A percentile compares a stretch with the other conserved stretches of the same genome.
phyloP scores from a whole-genome alignment of 495 filamentous ascomycete genomes.

The Sordaria brevicollis region DNA sequence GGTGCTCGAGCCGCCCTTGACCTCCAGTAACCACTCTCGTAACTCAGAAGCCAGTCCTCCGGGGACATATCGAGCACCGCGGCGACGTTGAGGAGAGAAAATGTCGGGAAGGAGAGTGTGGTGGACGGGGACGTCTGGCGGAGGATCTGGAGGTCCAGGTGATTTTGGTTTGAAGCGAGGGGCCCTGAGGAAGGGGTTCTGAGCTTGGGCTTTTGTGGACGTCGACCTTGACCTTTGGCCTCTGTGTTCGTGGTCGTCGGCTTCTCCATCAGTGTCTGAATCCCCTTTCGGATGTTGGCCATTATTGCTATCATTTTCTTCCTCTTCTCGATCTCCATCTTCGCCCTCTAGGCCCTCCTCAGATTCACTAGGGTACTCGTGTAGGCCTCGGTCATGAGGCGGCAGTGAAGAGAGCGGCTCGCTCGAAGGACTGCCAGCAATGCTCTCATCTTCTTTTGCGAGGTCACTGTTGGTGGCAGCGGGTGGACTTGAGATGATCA shows the following conservation, averaged over 20 bases:
- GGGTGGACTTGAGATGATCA: not conserved
- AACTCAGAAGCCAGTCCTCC: slow-evolving; percentile 35
- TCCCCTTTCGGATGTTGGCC: not conserved
- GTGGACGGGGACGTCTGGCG: not conserved
- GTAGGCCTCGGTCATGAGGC: not conserved
- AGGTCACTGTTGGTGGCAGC: not conserved
- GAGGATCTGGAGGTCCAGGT: slow-evolving; percentile 12
- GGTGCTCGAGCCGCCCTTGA: slow-evolving; percentile 20
- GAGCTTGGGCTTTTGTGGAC: not conserved
- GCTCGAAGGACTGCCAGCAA: not conserved
- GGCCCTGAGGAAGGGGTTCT: slow-evolving; percentile 24
- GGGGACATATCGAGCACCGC: slow-evolving; percentile 21
- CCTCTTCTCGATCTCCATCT: not conserved
- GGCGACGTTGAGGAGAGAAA: slow-evolving; percentile 33
- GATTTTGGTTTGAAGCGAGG: slow-evolving; percentile 34
- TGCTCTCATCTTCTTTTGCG: not conserved
- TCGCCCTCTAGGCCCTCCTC: not conserved
- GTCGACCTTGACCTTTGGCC: not conserved
- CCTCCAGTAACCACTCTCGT: slow-evolving; percentile 36
- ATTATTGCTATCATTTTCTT: not conserved
- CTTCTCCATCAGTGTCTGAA: slow-evolving; percentile 6
- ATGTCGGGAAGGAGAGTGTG: slow-evolving; percentile 18
- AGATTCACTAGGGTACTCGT: not conserved
- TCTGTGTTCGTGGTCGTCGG: not conserved
- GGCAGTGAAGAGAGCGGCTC: not conserved